Evolutionary conservation across 129 eudicot species (phyloP), one percentile per base, ranked within the genome.

Genomic region (Pseudognaphalium luteoalbum): DNA sequence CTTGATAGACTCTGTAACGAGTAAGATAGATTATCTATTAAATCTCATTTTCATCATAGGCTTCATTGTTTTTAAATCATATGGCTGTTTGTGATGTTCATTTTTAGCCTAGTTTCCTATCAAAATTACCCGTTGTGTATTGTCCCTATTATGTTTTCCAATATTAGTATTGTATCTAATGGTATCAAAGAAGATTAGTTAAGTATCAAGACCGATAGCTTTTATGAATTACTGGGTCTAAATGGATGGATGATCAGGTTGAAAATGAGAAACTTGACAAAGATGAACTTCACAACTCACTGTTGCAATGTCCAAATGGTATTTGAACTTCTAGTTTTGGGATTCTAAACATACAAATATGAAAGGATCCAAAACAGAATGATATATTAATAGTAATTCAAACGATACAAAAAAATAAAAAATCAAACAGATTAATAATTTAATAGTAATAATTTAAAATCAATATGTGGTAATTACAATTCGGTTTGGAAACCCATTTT

Each of bases 1-100:
- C 85, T 94, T 1, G 98, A 94, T 76, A 88, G 89, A 80, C 87
- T 88, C 47, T 78, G 89, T 32, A 84, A 87, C 41, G 82, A 82
- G 98, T 94, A 88, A 82, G 98, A 63, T 73, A 82, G 98, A 63
- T 73, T 54, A 68, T 77, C 41, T 28, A 9, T 33, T 76, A 7
- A 7, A 20, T 66, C 14, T 73, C 34, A 59, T 15, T 17, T 79
- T 9, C 21, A n/a, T 73, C 19, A 67, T 60, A 20, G 61, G 10
- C 4, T 70, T 79, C 44, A 35, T 73, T 9, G 7, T 54, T 0
- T 11, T 52, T 68, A 51, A 11, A 8, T 21, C 10, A 0, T 8
- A 32, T 32, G 37, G 69, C 16, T 32, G 21, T 68, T 72, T 65
- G 17, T 81, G 54, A n/a, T n/a, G n/a, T n/a, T 51, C 21, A 11